These are phyloP conservation scores for Abortiporus biennis DNA, from an alignment of 1,284 basidiomycete genomes.

Conservation along the genomic window DNA sequence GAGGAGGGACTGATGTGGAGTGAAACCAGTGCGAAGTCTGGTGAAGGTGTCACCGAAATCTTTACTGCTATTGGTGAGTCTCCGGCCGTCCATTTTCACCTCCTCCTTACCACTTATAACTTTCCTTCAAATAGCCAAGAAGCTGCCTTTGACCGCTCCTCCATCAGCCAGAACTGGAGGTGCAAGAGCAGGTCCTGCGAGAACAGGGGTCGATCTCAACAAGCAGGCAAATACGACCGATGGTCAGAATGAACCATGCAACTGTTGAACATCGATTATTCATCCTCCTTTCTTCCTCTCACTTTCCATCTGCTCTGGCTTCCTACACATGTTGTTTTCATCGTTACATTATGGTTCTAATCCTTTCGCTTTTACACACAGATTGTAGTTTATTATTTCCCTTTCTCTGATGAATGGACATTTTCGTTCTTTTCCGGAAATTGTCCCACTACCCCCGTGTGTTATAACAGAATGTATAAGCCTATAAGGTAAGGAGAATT, in stretches of 20 bases:
- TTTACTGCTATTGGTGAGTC: constrained; percentile 81
- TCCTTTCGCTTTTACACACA: background rate
- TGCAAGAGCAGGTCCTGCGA: constrained; percentile 38
- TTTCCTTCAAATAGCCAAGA: constrained; percentile 55
- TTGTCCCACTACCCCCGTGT: too few relatives aligned
- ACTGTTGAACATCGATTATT: constrained; percentile 45
- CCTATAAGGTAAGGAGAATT: constrained; percentile 1
- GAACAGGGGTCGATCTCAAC: constrained; percentile 70
- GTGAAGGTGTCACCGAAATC: constrained; percentile 85
- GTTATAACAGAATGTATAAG: constrained; percentile 5
- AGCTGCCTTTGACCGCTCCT: constrained; percentile 70
- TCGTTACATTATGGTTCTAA: background rate
- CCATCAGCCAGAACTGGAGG: constrained; percentile 51
- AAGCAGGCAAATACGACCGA: constrained; percentile 45
- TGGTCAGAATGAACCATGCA: constrained; percentile 61
- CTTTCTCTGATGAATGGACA: background rate
- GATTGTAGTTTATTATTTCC: constrained; percentile 2
- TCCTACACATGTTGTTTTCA: background rate
- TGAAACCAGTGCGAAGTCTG: constrained; percentile 94
- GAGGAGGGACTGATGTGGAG: constrained; percentile 95
- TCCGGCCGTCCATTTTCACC: constrained; percentile 4
- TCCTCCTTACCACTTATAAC: constrained; percentile 9
- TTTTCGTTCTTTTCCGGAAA: too few relatives aligned
- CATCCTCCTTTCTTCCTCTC: constrained; percentile 1
- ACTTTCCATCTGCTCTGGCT: background rate